Evolutionary conservation across 306 rosid species (phyloP), one percentile per base, ranked within the genome.

Genomic region (Glycine soja): DNA sequence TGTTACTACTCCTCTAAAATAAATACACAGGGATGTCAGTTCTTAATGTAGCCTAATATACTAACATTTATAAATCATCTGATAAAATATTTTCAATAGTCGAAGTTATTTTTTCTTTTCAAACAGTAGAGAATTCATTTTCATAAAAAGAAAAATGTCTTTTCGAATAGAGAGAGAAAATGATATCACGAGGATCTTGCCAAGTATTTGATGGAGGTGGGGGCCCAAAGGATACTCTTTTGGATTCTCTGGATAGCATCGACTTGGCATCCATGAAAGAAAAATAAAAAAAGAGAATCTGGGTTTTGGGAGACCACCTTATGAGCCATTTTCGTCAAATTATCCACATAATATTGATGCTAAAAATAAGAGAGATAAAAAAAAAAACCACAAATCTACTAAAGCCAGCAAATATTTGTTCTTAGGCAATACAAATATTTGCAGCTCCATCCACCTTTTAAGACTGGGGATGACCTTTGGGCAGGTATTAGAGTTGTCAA

Each of bases 181-280:
- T 5, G 80, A 74, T 24, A 74, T 34, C 18, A 61, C 3, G 69
- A 79, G 77, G 81, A 87, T 84, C 81, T 54, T 43, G 56, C 24
- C 70, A 78, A 78, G 78, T 42, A 52, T 67, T 79, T 74, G 42
- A 69, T 58, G 36, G 38, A 42, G 42, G 67, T 76, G 88, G 91
- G 90, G 83, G 11, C 80, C 51, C 16, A 19, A 58, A 43, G 64
- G 89, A 87, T 81, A 53, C 87, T 85, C 76, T 36, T 30, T 14
- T 67, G 72, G 89, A 88, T 90, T 81, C 78, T 85, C 80, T 79
- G 76, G 65, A 43, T 74, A 65, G 19, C 83, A 74, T 66, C 3
- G 46, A 71, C 54, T 78, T 77, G 71, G 46, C 79, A 67, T 59
- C 84, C 78, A 47, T 53, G 24, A 14, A 51, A 19, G 45, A 40